Conservation (phyloP, 1,284 basidiomycete species). For the Malassezia globosa region DNA sequence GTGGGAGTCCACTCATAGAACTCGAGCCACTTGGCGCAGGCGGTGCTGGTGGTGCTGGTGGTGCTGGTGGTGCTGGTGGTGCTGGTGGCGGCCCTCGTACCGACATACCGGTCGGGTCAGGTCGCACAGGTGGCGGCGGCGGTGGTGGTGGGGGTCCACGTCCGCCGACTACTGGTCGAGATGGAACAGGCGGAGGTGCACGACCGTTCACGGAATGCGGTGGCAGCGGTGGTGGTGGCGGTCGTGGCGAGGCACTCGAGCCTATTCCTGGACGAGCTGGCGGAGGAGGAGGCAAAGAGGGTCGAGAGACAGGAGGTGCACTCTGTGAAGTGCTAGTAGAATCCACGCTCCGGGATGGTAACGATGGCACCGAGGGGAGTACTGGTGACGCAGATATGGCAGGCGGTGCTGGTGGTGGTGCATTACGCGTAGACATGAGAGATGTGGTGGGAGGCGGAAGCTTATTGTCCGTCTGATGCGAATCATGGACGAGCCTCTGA, state of each 20-base stretch:
- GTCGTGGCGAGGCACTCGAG: not conserved
- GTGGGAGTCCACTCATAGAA: conserved; percentile 17
- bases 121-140: conserved; percentile 1
- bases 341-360: not conserved
- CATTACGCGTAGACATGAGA: conserved; percentile 20
- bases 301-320: conserved; percentile 19
- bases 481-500: conserved; percentile 22
- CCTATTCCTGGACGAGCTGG: conserved; percentile 16
- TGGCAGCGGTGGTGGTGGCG: not conserved
- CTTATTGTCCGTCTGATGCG: conserved; percentile 23
- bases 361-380: not conserved
- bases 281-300: conserved; percentile 19
- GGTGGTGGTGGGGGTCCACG: not conserved
- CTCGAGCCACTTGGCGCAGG: conserved; percentile 12
- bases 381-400: conserved; percentile 4
- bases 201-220: not conserved
- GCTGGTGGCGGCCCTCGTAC: conserved; percentile 1
- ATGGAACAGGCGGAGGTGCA: conserved; percentile 10
- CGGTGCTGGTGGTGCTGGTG: conserved; percentile 8
- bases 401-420: conserved; percentile 36
- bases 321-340: conserved; percentile 11
- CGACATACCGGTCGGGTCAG: not conserved
- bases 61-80: conserved; percentile 3
- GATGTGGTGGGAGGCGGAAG: conserved; percentile 50
- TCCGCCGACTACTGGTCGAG: not conserved